phyloP scores from a whole-genome alignment of 768 basidiomycete genomes.

The Pleurotus tuber-regium region DNA sequence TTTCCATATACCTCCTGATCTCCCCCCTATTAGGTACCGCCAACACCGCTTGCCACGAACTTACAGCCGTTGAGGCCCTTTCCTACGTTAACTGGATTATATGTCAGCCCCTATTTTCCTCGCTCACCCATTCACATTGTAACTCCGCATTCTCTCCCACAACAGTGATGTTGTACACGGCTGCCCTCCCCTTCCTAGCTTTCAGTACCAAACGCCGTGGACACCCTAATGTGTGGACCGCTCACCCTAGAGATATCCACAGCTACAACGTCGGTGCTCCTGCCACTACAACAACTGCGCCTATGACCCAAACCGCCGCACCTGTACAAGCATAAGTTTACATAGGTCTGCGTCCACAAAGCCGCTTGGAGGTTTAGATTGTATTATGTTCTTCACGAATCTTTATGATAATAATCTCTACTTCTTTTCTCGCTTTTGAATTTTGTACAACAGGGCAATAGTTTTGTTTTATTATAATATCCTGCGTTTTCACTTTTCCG shows the following conservation, averaged over 20 bases:
- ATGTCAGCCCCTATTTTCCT: constrained; percentile 1
- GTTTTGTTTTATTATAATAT: too few relatives aligned
- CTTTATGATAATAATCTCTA: too few relatives aligned
- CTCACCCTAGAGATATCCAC: background rate
- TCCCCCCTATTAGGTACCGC: background rate
- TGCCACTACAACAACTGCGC: background rate
- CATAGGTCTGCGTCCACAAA: too few relatives aligned
- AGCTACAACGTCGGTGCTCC: background rate
- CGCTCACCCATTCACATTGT: background rate
- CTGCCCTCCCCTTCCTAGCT: background rate
- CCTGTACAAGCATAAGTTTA: too few relatives aligned
- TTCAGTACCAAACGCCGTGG: background rate
- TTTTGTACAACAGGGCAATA: too few relatives aligned
- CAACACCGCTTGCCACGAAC: constrained; percentile 1
- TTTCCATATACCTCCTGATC: background rate
- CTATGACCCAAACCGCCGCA: background rate
- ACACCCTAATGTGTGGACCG: background rate
- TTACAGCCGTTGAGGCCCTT: background rate
- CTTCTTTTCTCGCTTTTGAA: too few relatives aligned
- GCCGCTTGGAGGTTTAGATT: too few relatives aligned
- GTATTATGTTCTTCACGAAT: too few relatives aligned
- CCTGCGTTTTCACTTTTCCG: too few relatives aligned
- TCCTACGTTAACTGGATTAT: background rate
- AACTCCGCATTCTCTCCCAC: too few relatives aligned
- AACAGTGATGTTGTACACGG: background rate